Evolutionary conservation across 306 rosid genomes (phyloP), one percentile per base, ranked within the genome.

Genomic region (Cicer arietinum): DNA sequence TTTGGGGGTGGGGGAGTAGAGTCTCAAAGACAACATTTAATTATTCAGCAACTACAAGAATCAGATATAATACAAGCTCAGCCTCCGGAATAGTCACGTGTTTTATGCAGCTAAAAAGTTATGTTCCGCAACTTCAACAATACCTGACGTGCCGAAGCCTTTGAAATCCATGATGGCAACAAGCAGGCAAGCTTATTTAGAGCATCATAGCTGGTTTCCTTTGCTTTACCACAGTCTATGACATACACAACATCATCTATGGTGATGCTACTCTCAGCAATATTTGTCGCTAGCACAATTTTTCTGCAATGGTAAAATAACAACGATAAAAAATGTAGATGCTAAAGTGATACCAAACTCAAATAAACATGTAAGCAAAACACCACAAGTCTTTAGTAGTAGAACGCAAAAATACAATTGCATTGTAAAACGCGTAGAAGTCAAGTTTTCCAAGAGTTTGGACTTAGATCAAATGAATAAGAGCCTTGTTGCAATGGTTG

Each of bases 111-210:
- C 13, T 58, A 22, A 50, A 50, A 51, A 71, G 54, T 46, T 63
- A 17, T 73, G 46, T 43, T 76, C 60, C 61, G 64, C 65, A 75
- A 82, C 57, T 37, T 60, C 73, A 76, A 71, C 73, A 76, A 71
- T 86, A 91, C 98, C 96, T 94, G 98, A 81, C 88, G 96, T 42
- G 97, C 97, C 60, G 98, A 94, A 82, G 98, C 98, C 86, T 91
- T 91, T 50, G 98, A 94, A 77, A 91, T 91, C 98, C 98, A 94
- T 1, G 97, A 91, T 30, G 98, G 97, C 74, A 94, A 84, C 66
- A 94, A 82, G 87, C 97, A 90, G 75, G 97, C 97, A 71, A 94
- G 93, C 87, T 91, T 94, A 83, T 94, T 94, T 46, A 94, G 78
- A 79, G 98, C 97, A 78, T 94, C 98, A 84, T 94, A 94, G 81